These are phyloP conservation scores for Elaeagnus macrophylla DNA, from an alignment of 306 rosid genomes.

Conservation along the genomic window DNA sequence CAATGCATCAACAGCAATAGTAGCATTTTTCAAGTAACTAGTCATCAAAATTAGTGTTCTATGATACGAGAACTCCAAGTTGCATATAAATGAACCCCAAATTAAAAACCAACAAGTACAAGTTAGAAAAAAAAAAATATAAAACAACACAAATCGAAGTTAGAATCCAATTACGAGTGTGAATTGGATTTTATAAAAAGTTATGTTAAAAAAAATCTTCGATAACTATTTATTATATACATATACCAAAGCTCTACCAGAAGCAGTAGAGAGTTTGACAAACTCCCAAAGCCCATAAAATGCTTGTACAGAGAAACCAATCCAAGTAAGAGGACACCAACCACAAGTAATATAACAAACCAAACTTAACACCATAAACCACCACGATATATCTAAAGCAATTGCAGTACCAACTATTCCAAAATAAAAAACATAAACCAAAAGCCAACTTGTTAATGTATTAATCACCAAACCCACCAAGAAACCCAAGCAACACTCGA, in stretches of 20 bases:
- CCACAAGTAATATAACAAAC: slow-evolving; percentile 33
- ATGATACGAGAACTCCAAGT: slow-evolving; percentile 42
- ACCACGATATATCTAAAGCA: slow-evolving; percentile 59
- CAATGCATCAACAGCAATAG: slow-evolving; percentile 63
- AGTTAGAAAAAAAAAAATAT: no score
- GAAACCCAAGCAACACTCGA: slow-evolving; percentile 67
- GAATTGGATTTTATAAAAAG: no score
- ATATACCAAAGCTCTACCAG: slow-evolving; percentile 66
- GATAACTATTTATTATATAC: neutral
- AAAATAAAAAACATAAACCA: slow-evolving; percentile 34
- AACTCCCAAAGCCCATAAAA: slow-evolving; percentile 67
- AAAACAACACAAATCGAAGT: no score
- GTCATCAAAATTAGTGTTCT: slow-evolving; percentile 59
- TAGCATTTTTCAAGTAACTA: slow-evolving; percentile 51
- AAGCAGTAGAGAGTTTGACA: slow-evolving; percentile 49
- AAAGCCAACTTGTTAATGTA: slow-evolving; percentile 34
- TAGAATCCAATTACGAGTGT: no score
- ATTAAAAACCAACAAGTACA: no score
- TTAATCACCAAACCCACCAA: slow-evolving; percentile 28
- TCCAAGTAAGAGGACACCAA: slow-evolving; percentile 67
- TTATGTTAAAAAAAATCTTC: no score
- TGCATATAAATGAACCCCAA: no score
- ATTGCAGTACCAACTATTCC: slow-evolving; percentile 62
- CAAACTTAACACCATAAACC: slow-evolving; percentile 49
- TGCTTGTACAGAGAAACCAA: slow-evolving; percentile 50